A percentile compares a stretch with the other conserved stretches of the same genome.
Evolutionary conservation across 345 rosid genomes (phyloP).

Genomic region (Linum tenue): DNA sequence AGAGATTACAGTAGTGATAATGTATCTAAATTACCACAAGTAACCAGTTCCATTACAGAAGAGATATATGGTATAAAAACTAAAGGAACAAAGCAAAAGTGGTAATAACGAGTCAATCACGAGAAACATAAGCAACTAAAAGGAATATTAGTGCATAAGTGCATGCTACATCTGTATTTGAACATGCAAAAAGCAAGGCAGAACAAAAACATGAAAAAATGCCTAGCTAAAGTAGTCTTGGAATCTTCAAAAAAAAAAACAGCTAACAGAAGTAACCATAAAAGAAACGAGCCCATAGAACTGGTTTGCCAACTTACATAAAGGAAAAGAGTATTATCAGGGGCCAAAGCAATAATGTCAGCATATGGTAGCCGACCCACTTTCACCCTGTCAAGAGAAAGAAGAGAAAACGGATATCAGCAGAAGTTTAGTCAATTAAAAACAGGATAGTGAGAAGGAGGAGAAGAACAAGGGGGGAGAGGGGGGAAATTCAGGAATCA

Average conservation of each 20-base stretch:
- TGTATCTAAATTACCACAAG: not conserved
- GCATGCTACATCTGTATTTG: not conserved
- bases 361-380: conserved; percentile 52
- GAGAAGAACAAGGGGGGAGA: conserved; percentile 5
- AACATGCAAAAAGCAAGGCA: not conserved
- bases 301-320: conserved; percentile 48
- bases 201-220: not conserved
- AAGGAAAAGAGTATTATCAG: conserved; percentile 65
- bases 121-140: too few species aligned
- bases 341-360: conserved; percentile 72
- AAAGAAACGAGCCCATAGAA: not conserved
- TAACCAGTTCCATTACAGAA: not conserved
- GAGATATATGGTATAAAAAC: too few species aligned
- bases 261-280: not conserved
- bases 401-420: not conserved
- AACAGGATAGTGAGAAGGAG: not conserved
- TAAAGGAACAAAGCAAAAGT: not conserved
- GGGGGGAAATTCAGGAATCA: conserved; percentile 20
- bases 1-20: not conserved
- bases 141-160: not conserved
- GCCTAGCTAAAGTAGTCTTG: not conserved
- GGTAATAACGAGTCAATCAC: not conserved
- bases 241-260: not conserved
- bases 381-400: conserved; percentile 43
- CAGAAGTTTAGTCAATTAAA: not conserved